Evolutionary conservation across 768 basidiomycete species (phyloP).

Genomic region (Lactarius hengduanensis): DNA sequence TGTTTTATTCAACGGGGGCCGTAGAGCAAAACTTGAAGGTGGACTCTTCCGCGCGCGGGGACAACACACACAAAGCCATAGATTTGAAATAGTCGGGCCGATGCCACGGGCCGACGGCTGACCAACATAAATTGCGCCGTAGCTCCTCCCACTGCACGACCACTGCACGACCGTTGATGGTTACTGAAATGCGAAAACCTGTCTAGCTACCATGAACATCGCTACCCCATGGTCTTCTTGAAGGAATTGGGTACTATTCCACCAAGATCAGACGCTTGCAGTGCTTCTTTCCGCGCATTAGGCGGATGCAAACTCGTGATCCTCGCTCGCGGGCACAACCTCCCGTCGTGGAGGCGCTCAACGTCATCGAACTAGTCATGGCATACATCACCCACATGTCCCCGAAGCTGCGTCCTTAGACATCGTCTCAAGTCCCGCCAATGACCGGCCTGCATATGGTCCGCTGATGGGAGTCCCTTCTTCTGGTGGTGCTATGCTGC

Average conservation of each 20-base stretch:
- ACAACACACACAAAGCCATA: no score
- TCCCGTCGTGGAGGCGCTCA: background rate
- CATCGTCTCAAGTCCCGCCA: background rate
- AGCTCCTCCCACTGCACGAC: constrained; percentile 3
- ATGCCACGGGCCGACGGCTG: no score
- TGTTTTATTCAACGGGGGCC: no score
- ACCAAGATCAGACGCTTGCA: background rate
- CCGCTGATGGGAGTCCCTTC: background rate
- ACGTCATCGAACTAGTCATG: background rate
- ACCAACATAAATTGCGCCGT: background rate
- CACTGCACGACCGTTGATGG: background rate
- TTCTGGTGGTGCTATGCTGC: background rate
- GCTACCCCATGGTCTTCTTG: background rate
- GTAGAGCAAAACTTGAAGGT: no score
- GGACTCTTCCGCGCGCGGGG: no score
- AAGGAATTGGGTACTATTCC: background rate
- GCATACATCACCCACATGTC: background rate
- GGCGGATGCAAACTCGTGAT: background rate
- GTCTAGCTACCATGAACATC: background rate
- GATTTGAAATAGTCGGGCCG: no score
- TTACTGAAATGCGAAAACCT: no score
- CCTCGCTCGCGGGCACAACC: background rate
- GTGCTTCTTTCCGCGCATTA: background rate
- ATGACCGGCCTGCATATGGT: background rate
- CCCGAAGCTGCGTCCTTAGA: background rate